Base-by-base conservation (phyloP, 2,329 filamentous ascomycete genomes). In the Verruconis gallopava region DNA sequence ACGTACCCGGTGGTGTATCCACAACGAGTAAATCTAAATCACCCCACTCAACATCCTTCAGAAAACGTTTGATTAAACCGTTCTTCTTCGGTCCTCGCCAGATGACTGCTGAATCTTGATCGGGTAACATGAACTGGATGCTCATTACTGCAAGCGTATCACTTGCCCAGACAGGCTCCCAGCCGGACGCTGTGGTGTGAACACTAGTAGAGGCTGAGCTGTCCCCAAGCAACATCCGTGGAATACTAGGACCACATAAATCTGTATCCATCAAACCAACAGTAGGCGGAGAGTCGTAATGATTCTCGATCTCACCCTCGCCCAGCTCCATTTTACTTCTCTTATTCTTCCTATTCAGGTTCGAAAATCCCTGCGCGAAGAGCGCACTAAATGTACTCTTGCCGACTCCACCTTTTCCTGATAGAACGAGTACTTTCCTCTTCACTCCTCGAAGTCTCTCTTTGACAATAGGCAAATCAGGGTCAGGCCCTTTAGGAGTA, bases 51-150 rank as follows among this genome's bases (percentile, higher is more conserved):
- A 98, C 91, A 55, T 98, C 93, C 67, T 93, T 95, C 40, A 98
- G 65, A 53, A 98, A 98, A 60, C 93, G 84, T 67, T 98, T 98
- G 57, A 98, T 96, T 44, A 98, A 65, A 0, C 91, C 91, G 55
- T 96, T 98, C 73, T 98, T 98, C 73, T 98, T 98, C 2, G 91
- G 82, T 0, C 91, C 91, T 39, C 91, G 75, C 91, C 91, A 98
- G 50, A 98, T 98, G 32, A 98, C 80, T 3, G 91, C 91, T 56
- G 94, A 88, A 60, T 98, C 89, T 37, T 84, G 73, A 54, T 85
- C 85, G 0, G 91, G 91, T 36, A 98, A 69, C 85, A 98, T 93
- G 59, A 98, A 98, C 61, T 98, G 91, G 49, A 98, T 85, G 54
- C 82, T 91, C 89, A 98, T 96, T 39, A 94, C 85, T 2, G 81